Percentiles rank a stretch among this genome's conserved stretches.
Evolutionary conservation across 1,284 basidiomycete species (phyloP).

Genomic region (Ceratobasidium sp.): DNA sequence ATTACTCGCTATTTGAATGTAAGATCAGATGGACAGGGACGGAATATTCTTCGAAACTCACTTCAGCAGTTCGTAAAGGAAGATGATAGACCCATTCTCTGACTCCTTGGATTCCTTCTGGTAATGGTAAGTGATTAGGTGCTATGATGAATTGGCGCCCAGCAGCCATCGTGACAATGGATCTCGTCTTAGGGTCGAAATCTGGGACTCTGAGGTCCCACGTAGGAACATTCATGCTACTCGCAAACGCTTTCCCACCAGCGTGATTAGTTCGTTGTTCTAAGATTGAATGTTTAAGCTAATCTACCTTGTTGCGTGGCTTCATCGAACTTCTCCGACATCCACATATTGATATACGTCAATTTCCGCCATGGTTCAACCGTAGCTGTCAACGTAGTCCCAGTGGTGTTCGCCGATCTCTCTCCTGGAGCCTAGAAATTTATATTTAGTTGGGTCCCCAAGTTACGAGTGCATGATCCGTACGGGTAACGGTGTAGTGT

Average conservation of each 20-base stretch:
- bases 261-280: background rate
- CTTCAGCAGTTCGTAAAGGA: slow-evolving; percentile 39
- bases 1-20: slow-evolving; percentile 30
- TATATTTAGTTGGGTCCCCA: background rate
- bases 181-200: slow-evolving; percentile 31
- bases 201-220: slow-evolving; percentile 40
- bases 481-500: slow-evolving; percentile 31
- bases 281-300: background rate
- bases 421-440: background rate
- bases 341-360: slow-evolving; percentile 42
- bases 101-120: slow-evolving; percentile 33
- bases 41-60: background rate
- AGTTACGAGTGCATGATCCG: background rate
- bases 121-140: slow-evolving; percentile 33
- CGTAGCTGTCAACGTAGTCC: slow-evolving; percentile 9
- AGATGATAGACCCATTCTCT: slow-evolving; percentile 41
- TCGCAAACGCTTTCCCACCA: slow-evolving; percentile 13
- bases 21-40: background rate
- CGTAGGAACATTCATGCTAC: slow-evolving; percentile 29
- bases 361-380: slow-evolving; percentile 39
- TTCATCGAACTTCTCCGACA: slow-evolving; percentile 29
- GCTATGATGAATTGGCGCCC: slow-evolving; percentile 20
- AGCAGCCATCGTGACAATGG: slow-evolving; percentile 32
- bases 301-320: slow-evolving; percentile 29
- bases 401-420: slow-evolving; percentile 9